Conservation (phyloP, 1,284 basidiomycete species). For the Calocybe gambosa region DNA sequence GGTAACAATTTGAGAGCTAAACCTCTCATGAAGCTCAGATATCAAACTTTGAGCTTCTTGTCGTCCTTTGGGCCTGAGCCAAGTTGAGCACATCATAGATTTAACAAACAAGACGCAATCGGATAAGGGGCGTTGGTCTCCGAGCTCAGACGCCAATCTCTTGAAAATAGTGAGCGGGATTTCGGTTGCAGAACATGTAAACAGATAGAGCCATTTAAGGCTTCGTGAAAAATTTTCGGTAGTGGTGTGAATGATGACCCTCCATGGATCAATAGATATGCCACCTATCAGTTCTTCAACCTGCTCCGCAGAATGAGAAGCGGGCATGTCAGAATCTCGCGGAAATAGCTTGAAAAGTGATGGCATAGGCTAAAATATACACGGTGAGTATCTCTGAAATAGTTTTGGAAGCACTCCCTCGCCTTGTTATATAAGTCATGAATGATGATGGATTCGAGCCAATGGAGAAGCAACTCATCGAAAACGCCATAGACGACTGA, state of each 20-base stretch:
- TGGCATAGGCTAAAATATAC: conserved; percentile 40
- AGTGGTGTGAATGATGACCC: conserved; percentile 41
- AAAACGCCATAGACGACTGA: conserved; percentile 55
- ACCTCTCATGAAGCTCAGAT: conserved; percentile 40
- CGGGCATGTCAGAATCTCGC: conserved; percentile 38
- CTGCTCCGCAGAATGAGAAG: conserved; percentile 30
- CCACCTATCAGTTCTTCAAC: conserved; percentile 24
- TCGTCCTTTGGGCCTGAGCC: conserved; percentile 42
- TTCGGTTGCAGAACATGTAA: conserved; percentile 64
- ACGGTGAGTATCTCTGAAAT: conserved; percentile 5
- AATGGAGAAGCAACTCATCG: conserved; percentile 57
- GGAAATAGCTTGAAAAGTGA: conserved; percentile 57
- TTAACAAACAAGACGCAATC: conserved; percentile 44
- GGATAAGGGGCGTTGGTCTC: conserved; percentile 34
- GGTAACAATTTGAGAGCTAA: conserved; percentile 32
- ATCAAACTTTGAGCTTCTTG: conserved; percentile 50
- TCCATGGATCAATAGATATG: conserved; percentile 48
- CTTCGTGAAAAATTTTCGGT: conserved; percentile 42
- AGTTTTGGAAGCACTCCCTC: neutral
- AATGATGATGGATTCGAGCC: conserved; percentile 48
- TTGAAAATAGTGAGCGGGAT: conserved; percentile 47
- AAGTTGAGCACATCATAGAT: conserved; percentile 37
- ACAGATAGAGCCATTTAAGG: conserved; percentile 59
- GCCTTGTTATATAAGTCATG: conserved; percentile 19
- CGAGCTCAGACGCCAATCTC: conserved; percentile 38